Evolutionary conservation across 805 yeast genomes (phyloP).

Genomic region (Henningerozyma blattae): DNA sequence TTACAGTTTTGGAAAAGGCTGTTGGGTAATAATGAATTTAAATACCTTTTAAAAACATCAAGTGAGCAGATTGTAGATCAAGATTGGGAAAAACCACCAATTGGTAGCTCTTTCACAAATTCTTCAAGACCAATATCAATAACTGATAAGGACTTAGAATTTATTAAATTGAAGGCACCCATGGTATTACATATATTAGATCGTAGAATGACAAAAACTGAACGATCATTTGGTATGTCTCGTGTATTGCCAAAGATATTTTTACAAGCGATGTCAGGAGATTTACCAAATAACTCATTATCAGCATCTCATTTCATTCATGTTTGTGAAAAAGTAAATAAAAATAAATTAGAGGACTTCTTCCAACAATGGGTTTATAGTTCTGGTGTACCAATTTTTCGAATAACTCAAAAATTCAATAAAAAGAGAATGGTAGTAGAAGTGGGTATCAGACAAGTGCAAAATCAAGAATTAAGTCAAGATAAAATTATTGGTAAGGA

Average conservation of each 20-base stretch:
- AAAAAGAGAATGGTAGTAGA: constrained; percentile 89
- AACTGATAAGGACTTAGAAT: constrained; percentile 40
- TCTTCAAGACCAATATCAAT: constrained; percentile 22
- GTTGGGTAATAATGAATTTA: constrained; percentile 77
- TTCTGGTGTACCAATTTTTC: constrained; percentile 77
- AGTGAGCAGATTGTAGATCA: constrained; percentile 57
- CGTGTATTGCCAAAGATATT: constrained; percentile 87
- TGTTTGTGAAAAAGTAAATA: constrained; percentile 91
- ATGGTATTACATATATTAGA: constrained; percentile 75
- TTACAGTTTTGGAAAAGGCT: constrained; percentile 52
- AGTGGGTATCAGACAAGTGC: constrained; percentile 87
- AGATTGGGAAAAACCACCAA: constrained; percentile 71
- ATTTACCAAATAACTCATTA: constrained; percentile 61
- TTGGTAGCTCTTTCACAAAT: constrained; percentile 48
- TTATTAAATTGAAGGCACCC: constrained; percentile 73
- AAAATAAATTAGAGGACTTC: constrained; percentile 67
- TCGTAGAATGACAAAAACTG: constrained; percentile 90
- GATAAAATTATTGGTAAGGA: constrained; percentile 16
- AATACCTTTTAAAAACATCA: constrained; percentile 52
- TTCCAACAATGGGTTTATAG: constrained; percentile 92
- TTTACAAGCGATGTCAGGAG: constrained; percentile 92
- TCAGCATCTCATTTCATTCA: constrained; percentile 80
- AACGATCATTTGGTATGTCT: constrained; percentile 82
- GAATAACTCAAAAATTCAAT: constrained; percentile 85
- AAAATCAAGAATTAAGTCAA: constrained; percentile 41